These are phyloP conservation scores for Geotrichum armillariae DNA, from an alignment of 1,139 yeast species.

Conservation along the genomic window DNA sequence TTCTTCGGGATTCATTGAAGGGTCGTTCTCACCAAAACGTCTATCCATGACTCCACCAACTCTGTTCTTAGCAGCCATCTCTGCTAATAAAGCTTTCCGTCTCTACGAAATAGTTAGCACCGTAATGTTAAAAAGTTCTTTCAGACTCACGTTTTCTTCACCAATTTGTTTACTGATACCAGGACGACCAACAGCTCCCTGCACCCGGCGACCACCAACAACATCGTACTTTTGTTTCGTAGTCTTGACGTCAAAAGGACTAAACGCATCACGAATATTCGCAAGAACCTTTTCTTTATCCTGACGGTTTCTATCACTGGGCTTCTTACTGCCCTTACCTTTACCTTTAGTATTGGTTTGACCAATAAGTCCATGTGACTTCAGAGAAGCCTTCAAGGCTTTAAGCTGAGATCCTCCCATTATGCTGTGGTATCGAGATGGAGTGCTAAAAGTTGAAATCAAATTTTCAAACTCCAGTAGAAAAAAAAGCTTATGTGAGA, in stretches of 20 bases:
- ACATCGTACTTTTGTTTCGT: conserved; percentile 67
- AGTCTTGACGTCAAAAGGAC: conserved; percentile 77
- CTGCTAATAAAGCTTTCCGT: conserved; percentile 64
- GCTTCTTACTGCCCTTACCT: conserved; percentile 46
- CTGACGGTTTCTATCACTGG: conserved; percentile 65
- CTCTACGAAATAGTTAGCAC: conserved; percentile 41
- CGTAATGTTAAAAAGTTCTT: background rate
- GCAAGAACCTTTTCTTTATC: conserved; percentile 57
- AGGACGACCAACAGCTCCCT: conserved; percentile 68
- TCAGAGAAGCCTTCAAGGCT: conserved; percentile 73
- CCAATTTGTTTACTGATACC: conserved; percentile 75
- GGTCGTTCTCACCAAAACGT: conserved; percentile 88
- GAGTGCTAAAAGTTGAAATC: background rate
- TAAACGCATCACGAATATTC: conserved; percentile 76
- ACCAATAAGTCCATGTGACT: conserved; percentile 78
- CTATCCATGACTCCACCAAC: conserved; percentile 81
- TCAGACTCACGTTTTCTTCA: conserved; percentile 47
- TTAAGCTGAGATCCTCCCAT: conserved; percentile 94
- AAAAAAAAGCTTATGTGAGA: conserved; percentile 1
- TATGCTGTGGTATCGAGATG: background rate
- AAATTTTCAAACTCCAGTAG: conserved; percentile 5
- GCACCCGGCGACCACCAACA: conserved; percentile 56
- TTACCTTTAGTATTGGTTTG: conserved; percentile 65
- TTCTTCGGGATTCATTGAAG: conserved; percentile 75
- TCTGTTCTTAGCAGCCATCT: conserved; percentile 59